Conservation (phyloP, 352 stramenopile genomes). For the Hyaloperonospora arabidopsidis region DNA sequence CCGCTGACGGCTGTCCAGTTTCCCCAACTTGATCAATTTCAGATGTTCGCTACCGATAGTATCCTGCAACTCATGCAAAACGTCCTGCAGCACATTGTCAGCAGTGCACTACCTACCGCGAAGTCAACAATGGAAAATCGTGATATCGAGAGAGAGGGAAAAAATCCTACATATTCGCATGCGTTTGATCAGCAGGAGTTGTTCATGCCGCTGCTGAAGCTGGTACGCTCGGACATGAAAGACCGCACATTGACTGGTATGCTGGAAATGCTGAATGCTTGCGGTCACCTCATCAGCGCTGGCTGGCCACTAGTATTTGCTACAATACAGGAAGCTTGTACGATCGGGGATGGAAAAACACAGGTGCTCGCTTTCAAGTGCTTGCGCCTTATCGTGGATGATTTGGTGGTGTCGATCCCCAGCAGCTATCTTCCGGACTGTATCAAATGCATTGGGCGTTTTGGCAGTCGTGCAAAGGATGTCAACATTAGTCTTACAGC, state of each 20-base stretch:
- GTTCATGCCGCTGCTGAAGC: constrained; percentile 44
- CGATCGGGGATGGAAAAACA: constrained; percentile 63
- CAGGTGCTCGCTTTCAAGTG: constrained; percentile 90
- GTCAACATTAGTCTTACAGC: constrained; percentile 97
- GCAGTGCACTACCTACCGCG: constrained; percentile 44
- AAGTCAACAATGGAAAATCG: constrained; percentile 44
- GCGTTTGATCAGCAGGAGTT: constrained; percentile 69
- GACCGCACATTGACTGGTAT: constrained; percentile 60
- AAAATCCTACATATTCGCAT: constrained; percentile 29
- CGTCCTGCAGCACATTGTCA: constrained; percentile 53
- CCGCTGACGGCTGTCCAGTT: constrained; percentile 38
- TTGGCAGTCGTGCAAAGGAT: constrained; percentile 90
- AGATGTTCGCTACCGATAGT: constrained; percentile 68
- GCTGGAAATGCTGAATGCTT: constrained; percentile 72
- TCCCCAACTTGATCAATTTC: constrained; percentile 58
- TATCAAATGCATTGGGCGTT: constrained; percentile 91
- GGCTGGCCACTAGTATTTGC: constrained; percentile 68
- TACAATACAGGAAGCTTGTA: constrained; percentile 55
- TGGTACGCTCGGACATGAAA: constrained; percentile 71
- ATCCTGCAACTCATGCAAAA: constrained; percentile 77
- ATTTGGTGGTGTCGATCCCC: constrained; percentile 89
- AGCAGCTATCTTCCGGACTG: constrained; percentile 56
- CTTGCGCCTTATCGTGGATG: constrained; percentile 94
- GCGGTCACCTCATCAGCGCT: constrained; percentile 59
- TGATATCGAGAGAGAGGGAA: constrained; percentile 29